Evolutionary conservation across 768 basidiomycete genomes (phyloP).

Genomic region (Pisolithus marmoratus): DNA sequence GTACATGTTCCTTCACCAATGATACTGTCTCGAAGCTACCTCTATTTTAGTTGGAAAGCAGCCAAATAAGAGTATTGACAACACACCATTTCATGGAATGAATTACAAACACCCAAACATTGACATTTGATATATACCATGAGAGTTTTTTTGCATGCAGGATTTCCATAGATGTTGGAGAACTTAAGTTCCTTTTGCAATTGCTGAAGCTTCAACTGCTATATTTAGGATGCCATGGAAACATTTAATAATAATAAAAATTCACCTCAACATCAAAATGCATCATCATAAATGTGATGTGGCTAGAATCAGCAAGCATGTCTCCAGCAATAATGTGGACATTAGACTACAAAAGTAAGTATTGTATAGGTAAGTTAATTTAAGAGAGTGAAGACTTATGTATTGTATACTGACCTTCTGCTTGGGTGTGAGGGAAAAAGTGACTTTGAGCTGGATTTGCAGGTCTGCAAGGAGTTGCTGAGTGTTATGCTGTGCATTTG

Average conservation of each 20-base stretch:
- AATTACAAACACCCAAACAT: background rate
- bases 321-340: background rate
- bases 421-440: background rate
- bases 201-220: background rate
- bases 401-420: background rate
- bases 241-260: background rate
- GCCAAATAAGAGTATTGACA: background rate
- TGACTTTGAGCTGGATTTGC: background rate
- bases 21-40: background rate
- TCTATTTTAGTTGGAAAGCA: too few relatives aligned
- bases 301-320: background rate
- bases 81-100: background rate
- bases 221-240: background rate
- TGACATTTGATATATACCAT: background rate
- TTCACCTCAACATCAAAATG: constrained; percentile 1
- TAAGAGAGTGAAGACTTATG: background rate
- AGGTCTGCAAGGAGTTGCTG: background rate
- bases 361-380: too few relatives aligned
- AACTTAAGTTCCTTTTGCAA: background rate
- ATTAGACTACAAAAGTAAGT: background rate
- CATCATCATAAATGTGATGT: background rate
- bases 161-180: background rate
- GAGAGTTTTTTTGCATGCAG: background rate
- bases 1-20: background rate
- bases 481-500: background rate